Conservation (phyloP, 2,329 filamentous ascomycete species). For the Scedosporium minutisporum region DNA sequence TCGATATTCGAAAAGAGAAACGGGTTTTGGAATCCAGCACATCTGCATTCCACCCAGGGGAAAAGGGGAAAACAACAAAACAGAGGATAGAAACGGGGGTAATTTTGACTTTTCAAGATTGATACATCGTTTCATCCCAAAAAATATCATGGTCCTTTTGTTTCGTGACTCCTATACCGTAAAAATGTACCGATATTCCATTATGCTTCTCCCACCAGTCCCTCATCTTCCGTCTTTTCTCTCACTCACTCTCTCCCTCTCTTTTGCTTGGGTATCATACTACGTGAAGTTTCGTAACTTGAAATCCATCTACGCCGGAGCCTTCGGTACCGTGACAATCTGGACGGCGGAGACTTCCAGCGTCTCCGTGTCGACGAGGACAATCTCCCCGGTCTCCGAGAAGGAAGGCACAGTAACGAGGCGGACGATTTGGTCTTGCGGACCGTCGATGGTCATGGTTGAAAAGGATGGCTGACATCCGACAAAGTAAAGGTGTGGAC, state of each 20-base stretch:
- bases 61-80: slow-evolving; percentile 4
- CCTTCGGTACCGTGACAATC: slow-evolving; percentile 25
- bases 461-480: slow-evolving; percentile 76
- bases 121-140: background rate
- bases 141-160: background rate
- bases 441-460: slow-evolving; percentile 58
- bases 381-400: slow-evolving; percentile 63
- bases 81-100: background rate
- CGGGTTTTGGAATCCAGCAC: background rate
- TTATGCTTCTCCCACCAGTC: background rate
- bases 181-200: background rate
- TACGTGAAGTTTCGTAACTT: background rate
- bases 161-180: background rate
- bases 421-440: slow-evolving; percentile 60
- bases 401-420: slow-evolving; percentile 82
- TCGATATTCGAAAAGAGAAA: background rate
- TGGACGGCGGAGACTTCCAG: slow-evolving; percentile 66
- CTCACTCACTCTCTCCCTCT: no score
- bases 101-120: slow-evolving; percentile 7
- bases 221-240: background rate
- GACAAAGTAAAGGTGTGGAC: slow-evolving; percentile 85
- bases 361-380: slow-evolving; percentile 78
- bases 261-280: slow-evolving; percentile 1
- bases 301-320: slow-evolving; percentile 5
- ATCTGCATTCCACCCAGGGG: background rate